Evolutionary conservation across 1,284 basidiomycete species (phyloP).

Genomic region (Boletus coffeatus): DNA sequence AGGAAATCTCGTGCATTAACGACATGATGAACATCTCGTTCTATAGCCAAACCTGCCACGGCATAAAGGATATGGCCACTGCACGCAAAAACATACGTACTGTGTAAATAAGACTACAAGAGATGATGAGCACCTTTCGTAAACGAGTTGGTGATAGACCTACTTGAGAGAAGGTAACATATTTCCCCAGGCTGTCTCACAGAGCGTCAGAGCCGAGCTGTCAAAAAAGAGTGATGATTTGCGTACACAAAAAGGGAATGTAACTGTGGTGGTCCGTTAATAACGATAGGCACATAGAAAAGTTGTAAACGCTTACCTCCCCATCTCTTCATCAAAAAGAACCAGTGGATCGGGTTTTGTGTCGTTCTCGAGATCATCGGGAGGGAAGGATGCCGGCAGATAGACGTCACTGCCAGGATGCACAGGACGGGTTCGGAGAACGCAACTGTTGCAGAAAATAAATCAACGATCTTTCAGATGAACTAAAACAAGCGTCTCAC

Average conservation of each 20-base stretch:
- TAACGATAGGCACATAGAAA: neutral
- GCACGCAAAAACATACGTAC: constrained; percentile 27
- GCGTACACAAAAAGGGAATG: constrained; percentile 55
- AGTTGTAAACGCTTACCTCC: constrained; percentile 16
- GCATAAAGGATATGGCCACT: constrained; percentile 3
- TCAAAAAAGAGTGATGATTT: neutral
- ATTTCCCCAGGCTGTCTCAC: constrained; percentile 54
- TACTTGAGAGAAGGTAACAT: constrained; percentile 54
- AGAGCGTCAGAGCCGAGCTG: neutral
- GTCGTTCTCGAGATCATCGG: constrained; percentile 10
- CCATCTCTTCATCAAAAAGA: constrained; percentile 20
- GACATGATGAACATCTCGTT: constrained; percentile 44
- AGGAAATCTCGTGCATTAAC: constrained; percentile 16
- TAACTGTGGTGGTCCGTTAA: constrained; percentile 32
- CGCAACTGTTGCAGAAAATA: constrained; percentile 33
- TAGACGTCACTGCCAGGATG: constrained; percentile 39
- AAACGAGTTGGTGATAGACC: neutral
- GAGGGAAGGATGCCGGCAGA: constrained; percentile 39
- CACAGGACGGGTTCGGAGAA: constrained; percentile 37
- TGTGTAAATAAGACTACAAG: constrained; percentile 47
- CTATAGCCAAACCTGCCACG: constrained; percentile 39
- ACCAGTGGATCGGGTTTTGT: constrained; percentile 2
- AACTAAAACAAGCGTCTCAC: constrained; percentile 23
- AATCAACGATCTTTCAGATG: neutral
- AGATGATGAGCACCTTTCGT: neutral